Percentiles rank a stretch among this genome's conserved stretches.
Evolutionary conservation across 164 flowering plant genomes (phyloP).

Genomic region (Kingdonia uniflora): DNA sequence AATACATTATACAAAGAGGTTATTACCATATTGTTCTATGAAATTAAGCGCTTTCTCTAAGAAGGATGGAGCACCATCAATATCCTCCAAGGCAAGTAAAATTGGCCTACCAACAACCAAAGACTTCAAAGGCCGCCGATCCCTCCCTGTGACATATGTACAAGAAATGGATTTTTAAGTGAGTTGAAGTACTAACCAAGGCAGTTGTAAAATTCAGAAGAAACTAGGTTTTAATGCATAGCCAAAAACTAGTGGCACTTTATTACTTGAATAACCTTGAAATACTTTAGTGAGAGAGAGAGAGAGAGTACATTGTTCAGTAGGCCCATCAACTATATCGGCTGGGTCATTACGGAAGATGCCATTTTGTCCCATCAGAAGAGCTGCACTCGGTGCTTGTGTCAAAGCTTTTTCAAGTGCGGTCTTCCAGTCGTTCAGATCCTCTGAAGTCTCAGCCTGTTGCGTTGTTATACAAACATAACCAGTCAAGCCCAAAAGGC

Average conservation of each 20-base stretch:
- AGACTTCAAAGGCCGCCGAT: slow-evolving; percentile 35
- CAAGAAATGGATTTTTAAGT: not conserved
- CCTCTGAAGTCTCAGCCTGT: slow-evolving; percentile 90
- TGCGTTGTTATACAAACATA: too few species aligned
- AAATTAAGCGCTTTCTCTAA: slow-evolving; percentile 80
- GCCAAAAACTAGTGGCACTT: too few species aligned
- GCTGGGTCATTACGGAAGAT: slow-evolving; percentile 51
- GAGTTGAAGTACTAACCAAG: too few species aligned
- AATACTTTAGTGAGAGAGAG: too few species aligned
- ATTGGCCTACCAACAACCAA: slow-evolving; percentile 64
- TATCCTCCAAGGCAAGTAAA: slow-evolving; percentile 79
- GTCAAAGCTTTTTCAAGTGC: slow-evolving; percentile 87
- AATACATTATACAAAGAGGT: slow-evolving; percentile 2
- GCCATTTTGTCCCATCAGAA: slow-evolving; percentile 69
- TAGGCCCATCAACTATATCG: slow-evolving; percentile 45
- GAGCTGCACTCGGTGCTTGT: slow-evolving; percentile 73
- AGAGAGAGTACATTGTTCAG: slow-evolving; percentile 43
- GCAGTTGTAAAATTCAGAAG: not conserved
- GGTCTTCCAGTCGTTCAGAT: slow-evolving; percentile 79
- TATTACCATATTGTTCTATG: slow-evolving; percentile 64
- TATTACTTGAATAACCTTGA: too few species aligned
- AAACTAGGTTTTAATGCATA: too few species aligned
- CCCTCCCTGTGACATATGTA: slow-evolving; percentile 27
- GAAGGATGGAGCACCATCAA: slow-evolving; percentile 83
- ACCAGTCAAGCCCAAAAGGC: too few species aligned